Conservation (phyloP, 805 yeast species). For the Candida michaelii region DNA sequence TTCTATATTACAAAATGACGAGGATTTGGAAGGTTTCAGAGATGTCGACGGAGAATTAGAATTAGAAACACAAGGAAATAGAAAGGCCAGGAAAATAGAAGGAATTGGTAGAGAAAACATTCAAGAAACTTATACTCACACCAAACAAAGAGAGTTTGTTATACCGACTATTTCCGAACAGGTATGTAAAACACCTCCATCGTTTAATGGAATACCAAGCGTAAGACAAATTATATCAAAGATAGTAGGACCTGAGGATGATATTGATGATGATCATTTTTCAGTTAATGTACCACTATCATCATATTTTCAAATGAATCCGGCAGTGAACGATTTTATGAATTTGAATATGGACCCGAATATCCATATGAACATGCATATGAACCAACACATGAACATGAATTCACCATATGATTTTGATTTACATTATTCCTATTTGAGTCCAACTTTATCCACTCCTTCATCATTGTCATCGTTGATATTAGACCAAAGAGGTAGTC, state of each 20-base stretch:
- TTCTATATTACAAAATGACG: too few species aligned
- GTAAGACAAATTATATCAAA: not conserved
- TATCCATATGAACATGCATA: not conserved
- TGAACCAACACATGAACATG: not conserved
- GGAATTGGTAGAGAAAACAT: too few species aligned
- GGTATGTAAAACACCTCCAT: not conserved
- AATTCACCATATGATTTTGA: not conserved
- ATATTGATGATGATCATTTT: not conserved
- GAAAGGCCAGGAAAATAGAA: too few species aligned
- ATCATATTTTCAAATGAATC: not conserved
- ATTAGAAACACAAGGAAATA: too few species aligned
- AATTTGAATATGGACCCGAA: not conserved
- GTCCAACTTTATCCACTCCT: constrained; percentile 1
- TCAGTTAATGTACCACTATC: not conserved
- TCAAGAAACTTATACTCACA: not conserved
- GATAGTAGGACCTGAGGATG: not conserved
- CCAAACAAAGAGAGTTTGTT: not conserved
- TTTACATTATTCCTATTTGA: not conserved
- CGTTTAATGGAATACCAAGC: not conserved
- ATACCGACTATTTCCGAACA: not conserved
- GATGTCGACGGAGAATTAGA: too few species aligned
- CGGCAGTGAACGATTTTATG: not conserved
- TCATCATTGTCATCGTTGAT: constrained; percentile 9
- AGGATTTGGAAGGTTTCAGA: too few species aligned
- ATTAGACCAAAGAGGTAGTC: constrained; percentile 18